Base-by-base conservation (phyloP, 179 eudicot genomes). In the Silene noctiflora region DNA sequence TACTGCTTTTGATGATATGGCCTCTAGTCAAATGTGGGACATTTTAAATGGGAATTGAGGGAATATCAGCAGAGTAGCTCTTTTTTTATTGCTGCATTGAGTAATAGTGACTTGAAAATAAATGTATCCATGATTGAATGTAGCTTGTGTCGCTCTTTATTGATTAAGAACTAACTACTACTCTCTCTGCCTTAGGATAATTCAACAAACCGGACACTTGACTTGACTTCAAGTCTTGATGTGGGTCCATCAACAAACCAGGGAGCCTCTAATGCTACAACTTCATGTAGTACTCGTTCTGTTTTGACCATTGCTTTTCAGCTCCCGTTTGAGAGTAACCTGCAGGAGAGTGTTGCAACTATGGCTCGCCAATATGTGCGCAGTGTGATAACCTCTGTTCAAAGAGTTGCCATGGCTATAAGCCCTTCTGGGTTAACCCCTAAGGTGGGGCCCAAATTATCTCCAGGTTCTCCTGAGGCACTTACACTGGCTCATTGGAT, bases 401-500 rank as follows among this genome's bases (percentile, higher is more conserved):
- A 87, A 76, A 83, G 90, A 79, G 84, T 87, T 72, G 78, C 88
- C 35, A 69, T 66, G 85, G 88, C 83, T 11, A 83, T 85, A 75
- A 72, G 82, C 55, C 86, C 85, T 25, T 76, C 85, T 27, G 86
- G 85, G 11, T 74, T 79, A 56, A 78, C 67, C 65, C 86, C 87
- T 60, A 35, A 74, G 27, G 76, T 79, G 25, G 88, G 84, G 14
- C 76, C 85, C 1, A 87, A 74, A 64, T 19, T 79, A 48, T 74
- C 87, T 79, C 82, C 86, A 5, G 81, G 81, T 73, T 83, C 87
- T 42, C 90, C 88, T 4, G 90, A 85, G 72, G 88, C 90, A 11
- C 84, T 78, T n/a, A 85, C 88, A 3, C 79, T 87, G 53, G 86
- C 88, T 27, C 86, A 79, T 56, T 87, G 89, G 89, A 84, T 87